Evolutionary conservation across 1,139 yeast species (phyloP).

Genomic region (Sugiyamaella novakii): DNA sequence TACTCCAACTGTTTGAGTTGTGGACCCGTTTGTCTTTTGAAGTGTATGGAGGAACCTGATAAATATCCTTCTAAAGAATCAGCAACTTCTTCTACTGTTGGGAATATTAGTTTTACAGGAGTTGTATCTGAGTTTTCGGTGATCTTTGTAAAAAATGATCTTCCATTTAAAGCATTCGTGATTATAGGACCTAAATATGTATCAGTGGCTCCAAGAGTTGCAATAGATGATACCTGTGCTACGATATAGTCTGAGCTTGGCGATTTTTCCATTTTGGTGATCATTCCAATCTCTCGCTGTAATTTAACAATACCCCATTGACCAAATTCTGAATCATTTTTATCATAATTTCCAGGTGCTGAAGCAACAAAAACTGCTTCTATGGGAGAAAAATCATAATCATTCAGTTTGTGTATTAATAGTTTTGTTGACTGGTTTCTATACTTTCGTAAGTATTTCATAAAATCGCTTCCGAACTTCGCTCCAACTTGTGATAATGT

Average conservation of each 20-base stretch:
- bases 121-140: background rate
- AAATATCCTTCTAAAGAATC: conserved; percentile 39
- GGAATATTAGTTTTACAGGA: conserved; percentile 35
- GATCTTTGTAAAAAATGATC: conserved; percentile 15
- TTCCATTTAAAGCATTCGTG: conserved; percentile 30
- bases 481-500: conserved; percentile 13
- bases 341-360: conserved; percentile 38
- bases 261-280: conserved; percentile 3
- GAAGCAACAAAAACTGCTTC: conserved; percentile 39
- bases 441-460: conserved; percentile 35
- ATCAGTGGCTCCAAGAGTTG: conserved; percentile 33
- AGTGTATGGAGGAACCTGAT: conserved; percentile 39
- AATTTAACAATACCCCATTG: conserved; percentile 36
- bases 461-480: conserved; percentile 35
- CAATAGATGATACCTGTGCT: conserved; percentile 40
- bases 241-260: conserved; percentile 27
- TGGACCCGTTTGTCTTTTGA: conserved; percentile 28
- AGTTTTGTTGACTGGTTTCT: conserved; percentile 21
- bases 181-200: conserved; percentile 31
- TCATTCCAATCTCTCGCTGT: conserved; percentile 25
- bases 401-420: conserved; percentile 24
- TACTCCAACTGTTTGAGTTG: conserved; percentile 33
- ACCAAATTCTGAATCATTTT: conserved; percentile 22
- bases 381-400: conserved; percentile 37
- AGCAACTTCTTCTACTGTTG: conserved; percentile 37